Evolutionary conservation across 805 yeast species (phyloP), one percentile per base, ranked within the genome.

Genomic region (Dipodascopsis uninucleata): DNA sequence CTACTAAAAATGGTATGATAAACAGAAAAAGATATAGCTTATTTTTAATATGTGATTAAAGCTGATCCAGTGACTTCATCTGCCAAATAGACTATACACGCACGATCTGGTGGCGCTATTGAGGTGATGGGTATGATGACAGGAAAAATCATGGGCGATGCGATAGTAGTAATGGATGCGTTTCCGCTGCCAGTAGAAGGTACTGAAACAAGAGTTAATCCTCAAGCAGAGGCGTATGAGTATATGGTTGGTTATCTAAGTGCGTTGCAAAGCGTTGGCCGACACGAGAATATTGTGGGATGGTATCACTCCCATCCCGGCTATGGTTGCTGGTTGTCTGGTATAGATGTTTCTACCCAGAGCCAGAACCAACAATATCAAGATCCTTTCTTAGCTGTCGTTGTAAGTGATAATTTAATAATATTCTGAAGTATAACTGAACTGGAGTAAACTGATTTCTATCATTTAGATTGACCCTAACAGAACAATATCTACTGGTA

Each of bases 241-340:
- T 93, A 82, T 62, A 89, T 93, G 96, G 93, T 89, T 1, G 81
- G 79, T 48, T 88, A 85, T 63, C 68, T 85, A 40, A 81, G 81
- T 43, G 68, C 72, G 32, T 62, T 77, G 50, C 76, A 76, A 58
- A 64, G 68, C 21, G 67, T 72, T 16, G 77, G 77, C 1, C 63
- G 76, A n/a, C 49, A 61, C n/a, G 82, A 84, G 51, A 76, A 84
- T 55, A 83, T 90, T 18, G 85, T 93, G 12, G 98, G 98, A 7
- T 90, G 98, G 98, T 90, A 93, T 65, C 97, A 73, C 64, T 87
- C 90, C 4, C 98, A 90, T 64, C 98, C 98, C 0, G 96, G 96
- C 0, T 90, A 88, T 63, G 97, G 96, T 14, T 89, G 97, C 63
- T 90, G 97, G 96, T 66, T 90, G 34, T 81, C 93, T 43, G 94